Percentiles rank a stretch among this genome's conserved stretches.
phyloP scores from a whole-genome alignment of 495 filamentous ascomycete genomes.

The Penicillium lagena region DNA sequence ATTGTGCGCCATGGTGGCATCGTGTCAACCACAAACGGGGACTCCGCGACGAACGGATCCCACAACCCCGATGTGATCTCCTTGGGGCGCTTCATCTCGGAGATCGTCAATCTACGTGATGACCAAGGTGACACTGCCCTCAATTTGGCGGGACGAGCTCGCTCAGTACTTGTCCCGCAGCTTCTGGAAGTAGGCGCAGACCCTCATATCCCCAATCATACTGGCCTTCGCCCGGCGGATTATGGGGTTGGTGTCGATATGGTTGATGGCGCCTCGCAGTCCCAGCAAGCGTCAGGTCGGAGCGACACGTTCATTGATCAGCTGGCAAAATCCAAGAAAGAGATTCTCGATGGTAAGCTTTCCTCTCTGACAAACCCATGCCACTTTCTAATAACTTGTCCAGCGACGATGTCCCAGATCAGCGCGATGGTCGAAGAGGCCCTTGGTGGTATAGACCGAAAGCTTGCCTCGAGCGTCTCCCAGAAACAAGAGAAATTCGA shows the following conservation, averaged over 20 bases:
- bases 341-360: slow-evolving; percentile 36
- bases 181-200: slow-evolving; percentile 90
- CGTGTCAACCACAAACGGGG: slow-evolving; percentile 32
- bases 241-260: slow-evolving; percentile 83
- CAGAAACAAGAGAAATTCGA: slow-evolving; percentile 79
- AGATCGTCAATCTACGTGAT: slow-evolving; percentile 91
- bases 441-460: slow-evolving; percentile 61
- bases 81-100: slow-evolving; percentile 84
- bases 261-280: slow-evolving; percentile 36
- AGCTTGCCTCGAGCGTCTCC: slow-evolving; percentile 68
- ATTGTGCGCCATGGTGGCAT: slow-evolving; percentile 77
- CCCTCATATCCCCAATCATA: slow-evolving; percentile 78
- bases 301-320: slow-evolving; percentile 58
- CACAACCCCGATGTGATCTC: slow-evolving; percentile 57
- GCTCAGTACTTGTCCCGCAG: slow-evolving; percentile 90
- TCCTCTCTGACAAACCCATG: not conserved
- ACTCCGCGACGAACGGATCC: slow-evolving; percentile 21
- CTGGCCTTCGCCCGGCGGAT: slow-evolving; percentile 77
- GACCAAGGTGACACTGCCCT: slow-evolving; percentile 90
- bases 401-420: slow-evolving; percentile 61
- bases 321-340: slow-evolving; percentile 42
- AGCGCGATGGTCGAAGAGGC: slow-evolving; percentile 35
- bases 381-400: slow-evolving; percentile 14
- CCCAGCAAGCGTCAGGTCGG: slow-evolving; percentile 40
- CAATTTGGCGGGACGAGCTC: slow-evolving; percentile 84